A percentile compares a stretch with the other conserved stretches of the same genome.
Conservation (phyloP, 2,329 filamentous ascomycete species). For the Apiospora marii region DNA sequence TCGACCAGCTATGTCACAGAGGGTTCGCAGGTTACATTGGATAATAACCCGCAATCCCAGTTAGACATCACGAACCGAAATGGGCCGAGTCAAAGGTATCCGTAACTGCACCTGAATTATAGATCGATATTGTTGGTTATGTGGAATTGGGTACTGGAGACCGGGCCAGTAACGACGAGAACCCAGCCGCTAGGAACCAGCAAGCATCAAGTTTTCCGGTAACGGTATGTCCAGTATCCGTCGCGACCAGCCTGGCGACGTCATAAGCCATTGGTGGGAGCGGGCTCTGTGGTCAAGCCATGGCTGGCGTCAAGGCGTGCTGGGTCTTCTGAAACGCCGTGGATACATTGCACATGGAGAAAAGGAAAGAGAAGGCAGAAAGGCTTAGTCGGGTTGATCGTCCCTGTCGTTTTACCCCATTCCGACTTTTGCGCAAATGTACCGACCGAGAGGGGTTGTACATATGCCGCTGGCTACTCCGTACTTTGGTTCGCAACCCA, state of each 20-base stretch:
- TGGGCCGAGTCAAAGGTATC: neutral
- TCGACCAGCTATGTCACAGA: neutral
- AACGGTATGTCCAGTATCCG: neutral
- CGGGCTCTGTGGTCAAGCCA: neutral
- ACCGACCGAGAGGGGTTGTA: neutral
- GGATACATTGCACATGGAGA: neutral
- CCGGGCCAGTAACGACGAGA: constrained; percentile 2
- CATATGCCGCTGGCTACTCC: neutral
- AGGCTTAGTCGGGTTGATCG: constrained; percentile 11
- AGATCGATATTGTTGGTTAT: neutral
- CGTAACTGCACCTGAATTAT: no score
- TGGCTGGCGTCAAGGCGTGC: neutral
- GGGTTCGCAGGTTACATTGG: neutral
- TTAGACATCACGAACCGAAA: neutral
- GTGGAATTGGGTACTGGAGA: neutral
- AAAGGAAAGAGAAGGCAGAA: neutral
- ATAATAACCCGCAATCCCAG: constrained; percentile 9
- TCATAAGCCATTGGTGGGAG: constrained; percentile 3
- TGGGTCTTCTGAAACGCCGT: constrained; percentile 6
- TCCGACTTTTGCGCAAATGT: neutral
- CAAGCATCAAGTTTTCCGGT: neutral
- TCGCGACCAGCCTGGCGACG: neutral
- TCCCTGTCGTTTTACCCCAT: constrained; percentile 1
- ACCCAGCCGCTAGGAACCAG: neutral
- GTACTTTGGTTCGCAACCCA: neutral